Evolutionary conservation across 176 grass and related monocot genomes (phyloP).

Genomic region (Aechmea fasciata): DNA sequence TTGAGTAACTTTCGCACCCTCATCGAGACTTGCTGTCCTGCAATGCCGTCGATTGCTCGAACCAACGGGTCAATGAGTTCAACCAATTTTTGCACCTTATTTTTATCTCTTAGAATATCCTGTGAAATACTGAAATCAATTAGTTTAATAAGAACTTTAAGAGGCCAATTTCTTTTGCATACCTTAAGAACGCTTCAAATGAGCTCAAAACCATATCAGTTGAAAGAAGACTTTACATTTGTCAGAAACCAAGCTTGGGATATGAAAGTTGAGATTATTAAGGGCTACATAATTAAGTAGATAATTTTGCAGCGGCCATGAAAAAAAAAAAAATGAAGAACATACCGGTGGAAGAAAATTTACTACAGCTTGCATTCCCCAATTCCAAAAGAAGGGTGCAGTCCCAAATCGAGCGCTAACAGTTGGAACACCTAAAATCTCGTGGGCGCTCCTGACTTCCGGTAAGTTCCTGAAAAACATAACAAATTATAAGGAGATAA

Average conservation of each 20-base stretch:
- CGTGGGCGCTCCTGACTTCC: slow-evolving; percentile 72
- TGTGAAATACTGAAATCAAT: slow-evolving; percentile 19
- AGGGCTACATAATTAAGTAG: too few species aligned
- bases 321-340: slow-evolving; percentile 1
- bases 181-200: not conserved
- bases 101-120: slow-evolving; percentile 75
- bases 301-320: not conserved
- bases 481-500: not conserved
- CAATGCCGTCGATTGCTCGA: slow-evolving; percentile 65
- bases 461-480: slow-evolving; percentile 78
- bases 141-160: not conserved
- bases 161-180: not conserved
- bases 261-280: not conserved
- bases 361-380: slow-evolving; percentile 90
- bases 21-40: slow-evolving; percentile 64
- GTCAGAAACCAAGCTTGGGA: not conserved
- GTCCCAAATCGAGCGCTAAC: slow-evolving; percentile 96
- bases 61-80: slow-evolving; percentile 58
- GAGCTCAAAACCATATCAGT: not conserved
- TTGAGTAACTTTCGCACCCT: slow-evolving; percentile 38
- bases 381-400: slow-evolving; percentile 95
- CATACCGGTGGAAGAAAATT: slow-evolving; percentile 72
- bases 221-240: not conserved
- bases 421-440: slow-evolving; percentile 74
- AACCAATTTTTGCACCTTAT: slow-evolving; percentile 51